A percentile compares a stretch with the other conserved stretches of the same genome.
Conservation (phyloP, 1,284 basidiomycete genomes). For the Leccinum olivaceoglutinosum region DNA sequence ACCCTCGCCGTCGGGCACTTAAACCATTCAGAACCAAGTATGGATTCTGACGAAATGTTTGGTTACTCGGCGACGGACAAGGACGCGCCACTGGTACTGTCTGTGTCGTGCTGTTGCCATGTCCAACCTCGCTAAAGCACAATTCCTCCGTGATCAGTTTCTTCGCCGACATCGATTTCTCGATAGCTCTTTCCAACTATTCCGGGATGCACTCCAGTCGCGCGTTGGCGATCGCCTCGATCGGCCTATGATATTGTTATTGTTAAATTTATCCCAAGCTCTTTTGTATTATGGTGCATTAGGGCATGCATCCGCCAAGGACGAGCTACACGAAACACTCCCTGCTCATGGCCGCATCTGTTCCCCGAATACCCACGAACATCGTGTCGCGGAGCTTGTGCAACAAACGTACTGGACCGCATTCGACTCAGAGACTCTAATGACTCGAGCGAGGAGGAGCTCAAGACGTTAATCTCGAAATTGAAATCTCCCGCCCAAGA, state of each 20-base stretch:
- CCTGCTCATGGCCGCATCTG: neutral
- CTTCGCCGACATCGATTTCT: no score
- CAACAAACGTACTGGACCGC: neutral
- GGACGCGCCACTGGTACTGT: neutral
- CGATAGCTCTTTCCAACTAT: no score
- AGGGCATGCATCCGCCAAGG: neutral
- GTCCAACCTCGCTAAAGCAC: slow-evolving; percentile 12
- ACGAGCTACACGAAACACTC: neutral
- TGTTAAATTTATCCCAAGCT: slow-evolving; percentile 5
- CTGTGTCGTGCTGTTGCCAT: neutral
- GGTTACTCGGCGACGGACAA: neutral
- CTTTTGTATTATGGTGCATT: neutral
- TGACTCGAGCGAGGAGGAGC: neutral
- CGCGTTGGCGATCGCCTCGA: slow-evolving; percentile 1
- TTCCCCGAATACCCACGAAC: neutral
- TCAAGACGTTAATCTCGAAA: slow-evolving; percentile 4
- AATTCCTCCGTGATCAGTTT: slow-evolving; percentile 1
- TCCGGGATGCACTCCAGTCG: slow-evolving; percentile 1
- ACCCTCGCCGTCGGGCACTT: neutral
- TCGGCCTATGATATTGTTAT: slow-evolving; percentile 7
- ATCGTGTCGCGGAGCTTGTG: slow-evolving; percentile 1
- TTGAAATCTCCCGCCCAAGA: neutral
- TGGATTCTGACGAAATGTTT: slow-evolving; percentile 22
- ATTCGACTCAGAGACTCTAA: neutral
- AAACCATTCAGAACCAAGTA: slow-evolving; percentile 21